phyloP scores from a whole-genome alignment of 805 yeast species.

The Sugiyamaella boreocaroliniensis region DNA sequence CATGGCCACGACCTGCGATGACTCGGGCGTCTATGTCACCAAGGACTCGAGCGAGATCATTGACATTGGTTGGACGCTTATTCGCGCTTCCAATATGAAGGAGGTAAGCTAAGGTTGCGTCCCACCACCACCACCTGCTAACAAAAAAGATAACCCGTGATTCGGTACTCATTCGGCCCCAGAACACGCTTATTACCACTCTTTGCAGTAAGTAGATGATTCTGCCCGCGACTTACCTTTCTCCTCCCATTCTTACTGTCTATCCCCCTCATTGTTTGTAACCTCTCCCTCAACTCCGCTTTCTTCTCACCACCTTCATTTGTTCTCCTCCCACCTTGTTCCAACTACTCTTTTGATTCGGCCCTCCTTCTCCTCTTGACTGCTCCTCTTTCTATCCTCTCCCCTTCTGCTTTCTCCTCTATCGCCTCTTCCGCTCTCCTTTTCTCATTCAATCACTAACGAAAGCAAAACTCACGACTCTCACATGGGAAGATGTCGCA shows the following conservation, averaged over 20 bases:
- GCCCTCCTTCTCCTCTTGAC: too few species aligned
- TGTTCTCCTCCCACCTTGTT: too few species aligned
- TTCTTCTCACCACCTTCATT: too few species aligned
- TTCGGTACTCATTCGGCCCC: constrained; percentile 50
- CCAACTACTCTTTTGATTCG: too few species aligned
- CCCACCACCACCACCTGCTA: background rate
- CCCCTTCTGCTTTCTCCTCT: too few species aligned
- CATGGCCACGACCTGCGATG: constrained; percentile 62
- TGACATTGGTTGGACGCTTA: constrained; percentile 59
- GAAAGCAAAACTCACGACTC: constrained; percentile 32
- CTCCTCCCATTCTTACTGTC: background rate
- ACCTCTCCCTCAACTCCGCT: too few species aligned
- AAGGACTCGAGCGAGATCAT: constrained; percentile 64
- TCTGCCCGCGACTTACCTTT: too few species aligned
- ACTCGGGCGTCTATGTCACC: constrained; percentile 48
- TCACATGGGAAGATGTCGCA: constrained; percentile 57
- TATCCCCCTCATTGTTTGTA: too few species aligned
- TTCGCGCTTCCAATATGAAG: constrained; percentile 48
- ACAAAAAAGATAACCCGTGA: constrained; percentile 32
- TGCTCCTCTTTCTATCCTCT: too few species aligned
- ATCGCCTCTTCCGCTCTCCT: too few species aligned
- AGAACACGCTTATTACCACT: constrained; percentile 60
- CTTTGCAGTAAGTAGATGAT: constrained; percentile 10
- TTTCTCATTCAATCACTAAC: too few species aligned
- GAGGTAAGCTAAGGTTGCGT: constrained; percentile 18